Percentiles rank a stretch among this genome's conserved stretches.
Conservation (phyloP, 164 flowering plant species). For the Warburgia ugandensis region DNA sequence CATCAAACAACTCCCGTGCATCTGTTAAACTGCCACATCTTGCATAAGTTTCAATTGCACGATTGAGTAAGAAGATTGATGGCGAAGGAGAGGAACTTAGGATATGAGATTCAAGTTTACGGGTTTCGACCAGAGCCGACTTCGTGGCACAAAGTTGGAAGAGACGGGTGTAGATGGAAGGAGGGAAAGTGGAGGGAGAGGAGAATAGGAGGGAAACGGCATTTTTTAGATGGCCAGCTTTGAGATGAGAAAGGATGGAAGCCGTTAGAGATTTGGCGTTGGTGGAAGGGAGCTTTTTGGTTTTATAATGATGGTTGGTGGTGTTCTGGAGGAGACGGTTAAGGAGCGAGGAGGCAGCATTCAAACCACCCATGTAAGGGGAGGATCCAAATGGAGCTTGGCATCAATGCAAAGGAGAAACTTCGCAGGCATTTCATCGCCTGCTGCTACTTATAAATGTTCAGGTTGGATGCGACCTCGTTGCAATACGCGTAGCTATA, state of each 20-base stretch:
- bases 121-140: constrained; percentile 29
- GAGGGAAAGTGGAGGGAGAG: constrained; percentile 24
- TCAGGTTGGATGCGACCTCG: too few species aligned
- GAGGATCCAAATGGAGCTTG: too few species aligned
- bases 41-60: constrained; percentile 47
- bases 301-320: too few species aligned
- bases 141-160: constrained; percentile 30
- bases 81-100: constrained; percentile 18
- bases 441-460: too few species aligned
- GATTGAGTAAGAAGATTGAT: constrained; percentile 36
- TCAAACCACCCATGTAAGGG: too few species aligned
- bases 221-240: constrained; percentile 23
- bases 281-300: too few species aligned
- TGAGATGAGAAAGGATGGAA: constrained; percentile 22
- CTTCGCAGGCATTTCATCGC: too few species aligned
- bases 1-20: constrained; percentile 53
- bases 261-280: too few species aligned
- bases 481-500: too few species aligned
- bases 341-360: too few species aligned
- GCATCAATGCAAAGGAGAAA: too few species aligned
- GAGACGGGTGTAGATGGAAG: constrained; percentile 30
- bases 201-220: constrained; percentile 37
- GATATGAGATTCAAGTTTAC: constrained; percentile 42
- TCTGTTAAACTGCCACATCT: constrained; percentile 47
- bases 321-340: too few species aligned